A percentile compares a stretch with the other conserved stretches of the same genome.
Conservation (phyloP, 2,329 filamentous ascomycete species). For the Coccinonectria pachysandricola region DNA sequence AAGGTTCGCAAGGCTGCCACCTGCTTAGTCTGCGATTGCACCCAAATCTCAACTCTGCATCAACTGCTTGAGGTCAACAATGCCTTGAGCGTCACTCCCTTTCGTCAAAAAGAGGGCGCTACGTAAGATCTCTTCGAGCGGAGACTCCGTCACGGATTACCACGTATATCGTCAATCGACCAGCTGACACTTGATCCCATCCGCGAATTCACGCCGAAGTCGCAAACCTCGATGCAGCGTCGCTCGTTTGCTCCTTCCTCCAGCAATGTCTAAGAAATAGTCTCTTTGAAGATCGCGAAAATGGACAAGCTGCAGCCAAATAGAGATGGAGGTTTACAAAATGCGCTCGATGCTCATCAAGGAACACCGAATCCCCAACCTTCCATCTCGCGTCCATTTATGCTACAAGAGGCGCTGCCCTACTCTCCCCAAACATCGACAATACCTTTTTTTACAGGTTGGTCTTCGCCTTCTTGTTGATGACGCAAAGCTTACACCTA, state of each 20-base stretch:
- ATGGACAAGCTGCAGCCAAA: constrained; percentile 22
- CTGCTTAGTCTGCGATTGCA: constrained; percentile 14
- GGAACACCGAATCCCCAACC: constrained; percentile 14
- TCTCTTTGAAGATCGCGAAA: constrained; percentile 18
- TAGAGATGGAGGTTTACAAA: constrained; percentile 22
- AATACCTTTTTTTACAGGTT: constrained; percentile 67
- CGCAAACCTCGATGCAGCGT: constrained; percentile 19
- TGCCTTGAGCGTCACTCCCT: constrained; percentile 15
- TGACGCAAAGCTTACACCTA: too few relatives aligned
- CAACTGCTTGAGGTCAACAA: constrained; percentile 13
- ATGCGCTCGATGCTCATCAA: constrained; percentile 22
- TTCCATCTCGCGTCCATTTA: constrained; percentile 38
- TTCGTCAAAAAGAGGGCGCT: constrained; percentile 1
- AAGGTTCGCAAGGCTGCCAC: constrained; percentile 18
- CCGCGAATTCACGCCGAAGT: too few relatives aligned
- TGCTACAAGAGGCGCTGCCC: constrained; percentile 67
- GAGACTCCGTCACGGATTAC: background rate
- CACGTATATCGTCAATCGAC: constrained; percentile 6
- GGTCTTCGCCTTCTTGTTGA: background rate
- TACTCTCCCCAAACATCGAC: constrained; percentile 75
- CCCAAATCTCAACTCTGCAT: too few relatives aligned
- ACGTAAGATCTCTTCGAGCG: constrained; percentile 2
- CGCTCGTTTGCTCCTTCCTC: constrained; percentile 17
- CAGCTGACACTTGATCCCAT: too few relatives aligned
- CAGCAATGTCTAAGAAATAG: constrained; percentile 22